These are phyloP conservation scores for Lanmaoa rubissima DNA, from an alignment of 768 basidiomycete genomes.

Conservation along the genomic window DNA sequence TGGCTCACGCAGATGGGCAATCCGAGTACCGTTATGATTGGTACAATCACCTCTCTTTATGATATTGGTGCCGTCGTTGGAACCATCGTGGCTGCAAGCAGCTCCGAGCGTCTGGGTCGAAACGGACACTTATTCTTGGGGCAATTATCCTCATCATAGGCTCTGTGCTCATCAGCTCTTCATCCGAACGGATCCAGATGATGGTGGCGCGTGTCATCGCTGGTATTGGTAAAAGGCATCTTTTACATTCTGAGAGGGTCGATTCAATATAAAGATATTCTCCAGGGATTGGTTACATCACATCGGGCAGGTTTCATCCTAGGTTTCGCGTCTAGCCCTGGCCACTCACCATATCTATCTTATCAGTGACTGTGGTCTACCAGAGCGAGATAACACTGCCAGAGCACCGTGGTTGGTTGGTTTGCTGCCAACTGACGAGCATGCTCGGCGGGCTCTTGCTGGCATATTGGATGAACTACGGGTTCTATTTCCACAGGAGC, in stretches of 20 bases:
- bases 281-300: conserved; percentile 13
- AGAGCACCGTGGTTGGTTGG: conserved; percentile 14
- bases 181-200: conserved; percentile 13
- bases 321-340: neutral
- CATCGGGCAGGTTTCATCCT: conserved; percentile 1
- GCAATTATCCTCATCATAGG: conserved; percentile 7
- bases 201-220: conserved; percentile 12
- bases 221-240: conserved; percentile 1
- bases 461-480: conserved; percentile 17
- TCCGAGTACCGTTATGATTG: conserved; percentile 16
- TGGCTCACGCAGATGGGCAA: conserved; percentile 16
- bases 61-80: conserved; percentile 16
- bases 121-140: conserved; percentile 11
- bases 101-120: conserved; percentile 11
- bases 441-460: conserved; percentile 15
- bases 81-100: conserved; percentile 13
- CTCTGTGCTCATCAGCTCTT: conserved; percentile 11
- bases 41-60: conserved; percentile 17
- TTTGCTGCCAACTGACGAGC: conserved; percentile 14
- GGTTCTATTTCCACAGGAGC: conserved; percentile 10
- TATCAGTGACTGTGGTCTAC: conserved; percentile 8
- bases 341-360: neutral
- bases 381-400: conserved; percentile 13
- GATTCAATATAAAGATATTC: neutral
- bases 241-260: neutral